Base-by-base conservation (phyloP, 805 yeast species). In the Saturnispora mendoncae region DNA sequence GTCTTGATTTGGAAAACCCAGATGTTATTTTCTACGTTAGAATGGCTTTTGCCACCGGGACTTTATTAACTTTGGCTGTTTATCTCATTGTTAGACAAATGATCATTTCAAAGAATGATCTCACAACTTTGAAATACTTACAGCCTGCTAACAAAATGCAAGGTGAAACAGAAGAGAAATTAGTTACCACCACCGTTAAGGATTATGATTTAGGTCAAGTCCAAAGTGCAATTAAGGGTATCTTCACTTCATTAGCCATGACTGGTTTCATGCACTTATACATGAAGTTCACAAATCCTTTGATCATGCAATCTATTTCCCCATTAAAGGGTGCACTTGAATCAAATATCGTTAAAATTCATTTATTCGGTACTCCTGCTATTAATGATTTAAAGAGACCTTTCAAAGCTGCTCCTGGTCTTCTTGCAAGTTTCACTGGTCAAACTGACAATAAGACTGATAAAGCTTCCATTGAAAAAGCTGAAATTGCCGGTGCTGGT, bases 211-310 rank as follows among this genome's bases (percentile, higher is more conserved):
- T 88, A 62, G 73, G 78, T 59, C 96, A 90, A 69, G 74, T 90
- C 47, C 78, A 84, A 63, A 46, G 76, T 39, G 79, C 86, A 46
- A 73, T 88, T 64, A 86, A 84, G 66, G 77, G 94, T 50, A 75
- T 86, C 51, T 79, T 81, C 72, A 84, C 94, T 49, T 83, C 94
- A 50, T 60, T 88, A 53, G 96, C 94, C 55, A 86, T 92, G 95
- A 88, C 92, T 88, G 94, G 82, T 20, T 84, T 90, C 79, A 88
- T 90, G 97, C 98, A 92, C 66, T 58, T 92, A 48, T 90, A 90
- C 78, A 78, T 92, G 94, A 83, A 86, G 67, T 92, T 86, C 74
- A 87, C 97, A 64, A 87, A 92, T 68, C 98, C 98, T 46, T 75
- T 92, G 61, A 78, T 92, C 52, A 83, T 90, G 87, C 97, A 92